phyloP scores from a whole-genome alignment of 2,329 filamentous ascomycete genomes.

The Aphanoascus verrucosus region DNA sequence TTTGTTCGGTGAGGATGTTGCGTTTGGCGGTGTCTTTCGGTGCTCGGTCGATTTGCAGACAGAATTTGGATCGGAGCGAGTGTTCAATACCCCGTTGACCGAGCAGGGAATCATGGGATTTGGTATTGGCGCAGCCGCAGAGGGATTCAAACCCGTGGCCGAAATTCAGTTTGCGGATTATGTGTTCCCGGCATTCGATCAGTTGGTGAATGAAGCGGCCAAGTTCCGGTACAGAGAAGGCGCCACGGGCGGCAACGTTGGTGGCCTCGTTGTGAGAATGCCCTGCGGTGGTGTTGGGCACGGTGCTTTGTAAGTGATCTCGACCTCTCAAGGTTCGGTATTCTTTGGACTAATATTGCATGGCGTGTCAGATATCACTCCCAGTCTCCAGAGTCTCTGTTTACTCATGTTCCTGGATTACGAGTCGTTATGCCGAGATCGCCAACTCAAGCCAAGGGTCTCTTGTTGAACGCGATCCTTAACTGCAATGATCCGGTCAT shows the following conservation, averaged over 20 bases:
- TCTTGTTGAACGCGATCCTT: constrained; percentile 65
- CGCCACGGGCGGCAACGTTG: constrained; percentile 53
- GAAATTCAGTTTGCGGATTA: constrained; percentile 97
- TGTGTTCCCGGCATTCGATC: constrained; percentile 84
- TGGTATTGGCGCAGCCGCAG: constrained; percentile 76
- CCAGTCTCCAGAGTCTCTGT: constrained; percentile 78
- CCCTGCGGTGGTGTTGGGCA: constrained; percentile 83
- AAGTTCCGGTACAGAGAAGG: constrained; percentile 73
- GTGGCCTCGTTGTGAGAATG: constrained; percentile 80
- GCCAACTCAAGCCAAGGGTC: constrained; percentile 76
- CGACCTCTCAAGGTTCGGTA: background rate
- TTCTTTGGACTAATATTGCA: background rate
- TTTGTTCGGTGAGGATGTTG: constrained; percentile 92
- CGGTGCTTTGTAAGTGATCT: constrained; percentile 54
- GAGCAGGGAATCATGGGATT: constrained; percentile 95
- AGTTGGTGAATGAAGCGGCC: constrained; percentile 85
- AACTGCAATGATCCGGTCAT: constrained; percentile 73
- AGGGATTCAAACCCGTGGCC: constrained; percentile 85
- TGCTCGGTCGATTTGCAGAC: constrained; percentile 85
- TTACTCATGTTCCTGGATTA: constrained; percentile 77
- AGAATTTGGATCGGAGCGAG: constrained; percentile 74
- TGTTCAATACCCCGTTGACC: constrained; percentile 91
- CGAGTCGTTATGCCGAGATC: constrained; percentile 78
- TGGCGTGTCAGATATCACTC: constrained; percentile 54
- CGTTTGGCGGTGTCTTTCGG: constrained; percentile 92